Conservation (phyloP, 2,329 filamentous ascomycete species). For the Calonectria hongkongensis region DNA sequence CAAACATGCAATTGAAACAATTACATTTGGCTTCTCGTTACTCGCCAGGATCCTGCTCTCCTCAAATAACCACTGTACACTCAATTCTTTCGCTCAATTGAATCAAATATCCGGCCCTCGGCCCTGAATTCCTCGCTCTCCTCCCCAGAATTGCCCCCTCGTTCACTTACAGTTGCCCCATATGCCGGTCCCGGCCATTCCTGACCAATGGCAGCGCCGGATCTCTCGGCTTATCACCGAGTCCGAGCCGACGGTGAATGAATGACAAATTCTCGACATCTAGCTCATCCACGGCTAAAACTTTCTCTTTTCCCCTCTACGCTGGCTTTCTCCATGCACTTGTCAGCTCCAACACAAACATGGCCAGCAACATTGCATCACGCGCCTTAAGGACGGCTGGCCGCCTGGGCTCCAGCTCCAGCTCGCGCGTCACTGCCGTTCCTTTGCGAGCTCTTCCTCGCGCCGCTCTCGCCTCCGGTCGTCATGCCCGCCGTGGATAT, state of each 20-base stretch:
- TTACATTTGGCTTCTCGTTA: neutral
- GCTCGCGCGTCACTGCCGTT: conserved; percentile 61
- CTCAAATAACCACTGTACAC: too few species aligned
- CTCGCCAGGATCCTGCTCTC: neutral
- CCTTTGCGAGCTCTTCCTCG: conserved; percentile 56
- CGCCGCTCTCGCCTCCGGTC: conserved; percentile 55
- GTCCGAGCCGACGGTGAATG: conserved; percentile 58
- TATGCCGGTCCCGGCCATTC: conserved; percentile 44
- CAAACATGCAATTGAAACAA: too few species aligned
- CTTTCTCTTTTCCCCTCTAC: conserved; percentile 48
- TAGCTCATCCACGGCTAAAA: conserved; percentile 50
- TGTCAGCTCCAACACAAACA: conserved; percentile 59
- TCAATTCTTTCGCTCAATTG: conserved; percentile 31
- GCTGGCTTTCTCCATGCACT: conserved; percentile 51
- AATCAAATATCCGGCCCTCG: conserved; percentile 27
- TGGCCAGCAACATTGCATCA: conserved; percentile 80
- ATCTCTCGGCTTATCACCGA: conserved; percentile 60
- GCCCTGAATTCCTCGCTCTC: neutral
- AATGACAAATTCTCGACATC: conserved; percentile 61
- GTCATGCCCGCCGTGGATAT: conserved; percentile 76
- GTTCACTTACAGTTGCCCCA: conserved; percentile 38
- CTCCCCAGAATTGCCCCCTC: conserved; percentile 36
- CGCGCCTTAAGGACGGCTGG: conserved; percentile 85
- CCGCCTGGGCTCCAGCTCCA: conserved; percentile 69
- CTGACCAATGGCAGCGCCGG: conserved; percentile 57